Conservation (phyloP, 805 yeast species). For the Ogataea pini region DNA sequence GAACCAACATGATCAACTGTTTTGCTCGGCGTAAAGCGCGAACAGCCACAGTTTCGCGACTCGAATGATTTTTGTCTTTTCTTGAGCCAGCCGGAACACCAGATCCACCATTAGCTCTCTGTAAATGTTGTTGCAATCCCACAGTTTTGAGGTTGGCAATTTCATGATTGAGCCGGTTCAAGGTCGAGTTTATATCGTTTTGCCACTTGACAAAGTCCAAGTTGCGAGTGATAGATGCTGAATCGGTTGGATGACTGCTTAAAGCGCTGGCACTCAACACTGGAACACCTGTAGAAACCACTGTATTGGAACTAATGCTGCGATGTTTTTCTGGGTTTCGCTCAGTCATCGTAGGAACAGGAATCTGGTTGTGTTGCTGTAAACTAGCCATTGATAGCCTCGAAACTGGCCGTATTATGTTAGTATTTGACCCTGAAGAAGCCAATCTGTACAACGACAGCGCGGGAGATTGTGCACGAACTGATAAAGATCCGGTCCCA, state of each 20-base stretch:
- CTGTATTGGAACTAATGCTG: constrained; percentile 23
- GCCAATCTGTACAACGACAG: constrained; percentile 36
- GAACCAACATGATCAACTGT: constrained; percentile 9
- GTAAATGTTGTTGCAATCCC: constrained; percentile 19
- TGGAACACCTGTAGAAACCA: constrained; percentile 16
- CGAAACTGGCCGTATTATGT: constrained; percentile 32
- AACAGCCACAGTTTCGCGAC: constrained; percentile 1
- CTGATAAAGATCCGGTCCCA: constrained; percentile 11
- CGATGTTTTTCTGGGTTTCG: constrained; percentile 15
- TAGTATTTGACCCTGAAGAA: constrained; percentile 31
- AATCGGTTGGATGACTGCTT: constrained; percentile 16
- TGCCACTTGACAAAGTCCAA: constrained; percentile 54
- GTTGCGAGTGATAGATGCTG: constrained; percentile 25
- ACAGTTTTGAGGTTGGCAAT: constrained; percentile 24
- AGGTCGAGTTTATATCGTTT: constrained; percentile 49
- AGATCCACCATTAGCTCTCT: constrained; percentile 3
- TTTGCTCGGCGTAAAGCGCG: constrained; percentile 8
- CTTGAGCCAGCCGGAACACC: neutral
- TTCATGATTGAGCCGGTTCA: constrained; percentile 48
- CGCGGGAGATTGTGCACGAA: constrained; percentile 36
- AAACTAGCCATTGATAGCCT: constrained; percentile 27
- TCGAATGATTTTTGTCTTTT: constrained; percentile 5
- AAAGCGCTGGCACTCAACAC: constrained; percentile 13
- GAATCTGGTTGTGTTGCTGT: constrained; percentile 8
- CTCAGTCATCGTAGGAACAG: constrained; percentile 3